A percentile compares a stretch with the other conserved stretches of the same genome.
Conservation (phyloP, 768 basidiomycete genomes). For the Termitomyces sp. region DNA sequence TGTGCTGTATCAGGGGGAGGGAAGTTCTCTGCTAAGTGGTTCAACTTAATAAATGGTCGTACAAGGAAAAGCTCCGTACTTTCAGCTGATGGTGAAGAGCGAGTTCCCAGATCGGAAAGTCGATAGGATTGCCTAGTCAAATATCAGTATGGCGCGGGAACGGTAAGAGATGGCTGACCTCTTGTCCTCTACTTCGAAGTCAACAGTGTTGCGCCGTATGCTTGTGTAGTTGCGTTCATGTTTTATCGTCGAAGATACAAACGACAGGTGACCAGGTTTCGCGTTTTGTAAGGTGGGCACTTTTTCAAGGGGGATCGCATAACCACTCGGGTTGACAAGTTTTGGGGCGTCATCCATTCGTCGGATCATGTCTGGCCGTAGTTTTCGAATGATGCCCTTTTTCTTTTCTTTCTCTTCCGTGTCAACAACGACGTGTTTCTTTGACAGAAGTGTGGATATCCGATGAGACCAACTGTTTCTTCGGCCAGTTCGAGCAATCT, state of each 20-base stretch:
- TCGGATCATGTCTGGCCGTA: slow-evolving; percentile 74
- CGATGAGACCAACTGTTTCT: slow-evolving; percentile 19
- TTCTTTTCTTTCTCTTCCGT: slow-evolving; percentile 15
- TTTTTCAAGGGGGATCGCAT: slow-evolving; percentile 25
- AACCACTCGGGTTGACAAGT: slow-evolving; percentile 70
- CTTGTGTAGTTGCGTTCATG: neutral
- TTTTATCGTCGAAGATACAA: slow-evolving; percentile 9
- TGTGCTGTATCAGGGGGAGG: slow-evolving; percentile 32
- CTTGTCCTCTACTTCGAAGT: slow-evolving; percentile 1
- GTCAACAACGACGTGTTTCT: slow-evolving; percentile 20
- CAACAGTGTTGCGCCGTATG: slow-evolving; percentile 1
- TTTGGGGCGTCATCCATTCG: slow-evolving; percentile 65
- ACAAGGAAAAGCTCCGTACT: slow-evolving; percentile 19
- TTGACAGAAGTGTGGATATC: slow-evolving; percentile 26
- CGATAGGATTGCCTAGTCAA: slow-evolving; percentile 21
- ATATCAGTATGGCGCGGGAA: neutral
- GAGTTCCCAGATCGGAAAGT: slow-evolving; percentile 32
- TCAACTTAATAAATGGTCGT: neutral
- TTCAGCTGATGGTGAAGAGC: slow-evolving; percentile 24
- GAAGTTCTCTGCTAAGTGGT: slow-evolving; percentile 20
- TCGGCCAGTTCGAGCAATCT: slow-evolving; percentile 8
- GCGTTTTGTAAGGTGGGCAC: slow-evolving; percentile 12
- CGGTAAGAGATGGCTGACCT: neutral
- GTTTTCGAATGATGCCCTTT: slow-evolving; percentile 24
- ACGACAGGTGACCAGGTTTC: slow-evolving; percentile 15